Evolutionary conservation across 2,329 filamentous ascomycete genomes (phyloP).

Genomic region (Fusarium mexicanum): DNA sequence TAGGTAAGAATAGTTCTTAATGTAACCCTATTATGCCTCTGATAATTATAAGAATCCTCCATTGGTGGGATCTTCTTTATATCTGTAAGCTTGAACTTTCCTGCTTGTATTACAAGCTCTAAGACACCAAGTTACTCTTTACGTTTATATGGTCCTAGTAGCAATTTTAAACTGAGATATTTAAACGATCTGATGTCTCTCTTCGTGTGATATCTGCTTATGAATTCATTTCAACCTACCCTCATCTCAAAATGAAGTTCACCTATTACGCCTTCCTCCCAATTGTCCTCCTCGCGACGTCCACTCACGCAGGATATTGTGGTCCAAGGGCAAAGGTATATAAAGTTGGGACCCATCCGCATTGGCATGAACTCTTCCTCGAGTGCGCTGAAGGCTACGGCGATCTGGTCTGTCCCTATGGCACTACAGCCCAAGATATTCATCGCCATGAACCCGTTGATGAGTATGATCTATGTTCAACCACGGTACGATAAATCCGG

Average conservation of each 20-base stretch:
- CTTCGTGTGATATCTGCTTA: rapidly evolving
- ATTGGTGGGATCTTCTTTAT: background rate
- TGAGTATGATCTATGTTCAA: background rate
- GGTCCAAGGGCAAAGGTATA: background rate
- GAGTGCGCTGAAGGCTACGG: background rate
- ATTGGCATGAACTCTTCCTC: background rate
- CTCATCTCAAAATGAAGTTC: background rate
- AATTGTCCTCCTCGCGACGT: background rate
- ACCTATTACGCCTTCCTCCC: background rate
- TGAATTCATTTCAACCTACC: rapidly evolving
- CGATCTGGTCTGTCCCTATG: background rate
- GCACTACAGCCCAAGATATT: background rate
- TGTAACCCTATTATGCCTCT: rapidly evolving
- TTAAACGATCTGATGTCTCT: rapidly evolving
- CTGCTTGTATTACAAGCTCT: background rate
- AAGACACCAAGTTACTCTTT: background rate
- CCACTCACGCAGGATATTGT: background rate
- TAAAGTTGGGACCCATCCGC: rapidly evolving
- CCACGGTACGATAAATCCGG: background rate
- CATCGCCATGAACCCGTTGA: background rate
- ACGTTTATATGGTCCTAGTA: background rate
- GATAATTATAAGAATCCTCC: no score
- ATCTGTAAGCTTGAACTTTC: background rate
- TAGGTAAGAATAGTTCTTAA: no score
- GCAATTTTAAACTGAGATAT: background rate